These are phyloP conservation scores for Neoascochyta sp. DNA, from an alignment of 2,329 filamentous ascomycete species.

Conservation along the genomic window DNA sequence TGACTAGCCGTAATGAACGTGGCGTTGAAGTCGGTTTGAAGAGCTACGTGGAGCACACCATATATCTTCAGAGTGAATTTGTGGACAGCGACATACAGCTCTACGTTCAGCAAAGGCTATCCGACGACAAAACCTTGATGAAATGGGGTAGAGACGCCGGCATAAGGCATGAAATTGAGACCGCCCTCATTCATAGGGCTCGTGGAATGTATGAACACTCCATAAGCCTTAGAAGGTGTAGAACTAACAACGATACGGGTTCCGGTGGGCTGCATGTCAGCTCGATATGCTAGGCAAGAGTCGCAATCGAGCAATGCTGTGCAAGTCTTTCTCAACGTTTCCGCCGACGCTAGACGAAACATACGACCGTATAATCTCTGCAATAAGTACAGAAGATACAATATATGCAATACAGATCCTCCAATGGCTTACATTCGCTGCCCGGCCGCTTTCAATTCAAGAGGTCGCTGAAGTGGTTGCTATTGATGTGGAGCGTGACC, in stretches of 20 bases:
- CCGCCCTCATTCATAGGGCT: conserved; percentile 27
- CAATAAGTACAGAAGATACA: conserved; percentile 14
- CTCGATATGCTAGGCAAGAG: conserved; percentile 20
- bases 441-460: conserved; percentile 14
- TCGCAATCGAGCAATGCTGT: conserved; percentile 15
- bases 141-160: conserved; percentile 25
- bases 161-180: conserved; percentile 26
- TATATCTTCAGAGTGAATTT: conserved; percentile 21
- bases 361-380: conserved; percentile 25
- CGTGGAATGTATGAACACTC: conserved; percentile 23
- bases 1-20: conserved; percentile 29
- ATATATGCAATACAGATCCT: conserved; percentile 21
- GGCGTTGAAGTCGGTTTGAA: conserved; percentile 24
- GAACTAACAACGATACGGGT: conserved; percentile 17
- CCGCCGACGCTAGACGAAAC: conserved; percentile 25
- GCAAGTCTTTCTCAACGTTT: conserved; percentile 15
- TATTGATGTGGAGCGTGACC: conserved; percentile 20
- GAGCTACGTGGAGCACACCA: conserved; percentile 9
- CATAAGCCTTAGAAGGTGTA: background rate
- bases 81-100: conserved; percentile 28
- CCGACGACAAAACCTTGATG: conserved; percentile 21
- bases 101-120: conserved; percentile 33
- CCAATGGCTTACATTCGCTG: conserved; percentile 24
- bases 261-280: conserved; percentile 26
- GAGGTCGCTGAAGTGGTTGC: conserved; percentile 27